phyloP scores from a whole-genome alignment of 73 alveolate genomes.

The Paramecium primaurelia region DNA sequence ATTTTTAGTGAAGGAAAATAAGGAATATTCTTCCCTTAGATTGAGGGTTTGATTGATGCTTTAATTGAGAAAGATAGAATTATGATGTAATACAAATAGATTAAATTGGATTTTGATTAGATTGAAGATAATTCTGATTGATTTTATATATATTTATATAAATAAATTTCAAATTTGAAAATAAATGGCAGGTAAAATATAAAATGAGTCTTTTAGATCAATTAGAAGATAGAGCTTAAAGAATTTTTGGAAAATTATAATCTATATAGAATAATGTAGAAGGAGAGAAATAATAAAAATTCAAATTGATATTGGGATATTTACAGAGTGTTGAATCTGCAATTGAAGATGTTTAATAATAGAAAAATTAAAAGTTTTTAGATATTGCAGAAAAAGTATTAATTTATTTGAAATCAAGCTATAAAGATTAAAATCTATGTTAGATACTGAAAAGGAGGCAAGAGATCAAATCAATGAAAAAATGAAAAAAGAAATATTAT shows the following conservation, averaged over 20 bases:
- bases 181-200: conserved; percentile 44
- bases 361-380: conserved; percentile 44
- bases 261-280: conserved; percentile 22
- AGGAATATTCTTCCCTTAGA: conserved; percentile 34
- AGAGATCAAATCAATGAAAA: conserved; percentile 42
- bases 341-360: conserved; percentile 28
- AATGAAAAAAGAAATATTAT: conserved; percentile 34
- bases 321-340: conserved; percentile 32
- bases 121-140: conserved; percentile 30
- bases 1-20: conserved; percentile 32
- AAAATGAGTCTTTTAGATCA: conserved; percentile 2
- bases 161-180: conserved; percentile 7
- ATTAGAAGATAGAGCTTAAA: conserved; percentile 38
- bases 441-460: conserved; percentile 23
- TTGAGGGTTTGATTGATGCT: conserved; percentile 25
- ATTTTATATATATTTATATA: neutral
- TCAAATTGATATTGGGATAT: conserved; percentile 31
- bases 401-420: neutral
- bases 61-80: neutral
- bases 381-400: conserved; percentile 42
- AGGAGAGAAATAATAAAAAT: conserved; percentile 39
- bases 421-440: conserved; percentile 26
- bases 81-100: neutral
- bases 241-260: conserved; percentile 31
- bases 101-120: neutral